Conservation (phyloP, 2,329 filamentous ascomycete genomes). For the Canariomyces notabilis region DNA sequence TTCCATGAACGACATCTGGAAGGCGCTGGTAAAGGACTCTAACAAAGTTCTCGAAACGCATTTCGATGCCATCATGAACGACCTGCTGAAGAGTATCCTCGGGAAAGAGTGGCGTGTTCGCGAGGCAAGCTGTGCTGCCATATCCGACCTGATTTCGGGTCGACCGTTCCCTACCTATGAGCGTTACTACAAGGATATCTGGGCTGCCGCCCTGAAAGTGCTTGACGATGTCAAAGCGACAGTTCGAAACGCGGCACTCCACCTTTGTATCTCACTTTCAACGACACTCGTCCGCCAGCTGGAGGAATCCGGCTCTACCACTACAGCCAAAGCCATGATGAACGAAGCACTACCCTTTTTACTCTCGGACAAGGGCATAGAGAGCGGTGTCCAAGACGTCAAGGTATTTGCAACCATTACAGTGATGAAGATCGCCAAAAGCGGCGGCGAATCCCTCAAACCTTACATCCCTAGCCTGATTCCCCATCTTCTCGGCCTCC, state of each 20-base stretch:
- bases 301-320: constrained; percentile 67
- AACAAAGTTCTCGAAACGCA: constrained; percentile 69
- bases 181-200: constrained; percentile 77
- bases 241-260: constrained; percentile 74
- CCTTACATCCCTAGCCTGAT: constrained; percentile 79
- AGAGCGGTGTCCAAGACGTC: constrained; percentile 83
- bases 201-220: constrained; percentile 81
- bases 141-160: constrained; percentile 82
- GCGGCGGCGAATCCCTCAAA: constrained; percentile 70
- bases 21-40: constrained; percentile 85
- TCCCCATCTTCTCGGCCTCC: constrained; percentile 70
- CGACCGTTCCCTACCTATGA: constrained; percentile 73
- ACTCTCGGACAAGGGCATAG: constrained; percentile 80
- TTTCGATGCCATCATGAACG: constrained; percentile 84
- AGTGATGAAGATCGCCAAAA: constrained; percentile 84
- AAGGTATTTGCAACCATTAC: constrained; percentile 78
- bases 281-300: constrained; percentile 80
- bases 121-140: constrained; percentile 85
- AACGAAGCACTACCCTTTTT: constrained; percentile 85
- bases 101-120: constrained; percentile 91
- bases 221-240: constrained; percentile 94
- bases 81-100: constrained; percentile 78
- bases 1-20: constrained; percentile 99
- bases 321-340: constrained; percentile 73
- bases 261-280: constrained; percentile 77